Evolutionary conservation across 2,329 filamentous ascomycete species (phyloP).

Genomic region (Neoarthrinium moseri): DNA sequence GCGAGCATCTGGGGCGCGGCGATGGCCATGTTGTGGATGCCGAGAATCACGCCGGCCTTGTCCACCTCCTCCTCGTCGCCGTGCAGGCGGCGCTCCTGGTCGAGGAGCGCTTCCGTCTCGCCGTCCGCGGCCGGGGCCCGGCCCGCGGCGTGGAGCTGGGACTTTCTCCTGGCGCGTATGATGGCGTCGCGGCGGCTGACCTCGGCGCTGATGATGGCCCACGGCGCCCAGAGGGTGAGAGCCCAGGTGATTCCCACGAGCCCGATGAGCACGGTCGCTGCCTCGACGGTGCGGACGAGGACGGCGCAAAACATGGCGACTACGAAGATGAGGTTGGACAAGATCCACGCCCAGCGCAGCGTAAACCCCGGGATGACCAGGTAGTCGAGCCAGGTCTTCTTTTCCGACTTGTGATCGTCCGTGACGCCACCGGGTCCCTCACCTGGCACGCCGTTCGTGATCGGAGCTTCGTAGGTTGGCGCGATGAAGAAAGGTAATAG

Average conservation of each 20-base stretch:
- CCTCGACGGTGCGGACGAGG: constrained; percentile 68
- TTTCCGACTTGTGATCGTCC: constrained; percentile 30
- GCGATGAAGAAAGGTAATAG: constrained; percentile 83
- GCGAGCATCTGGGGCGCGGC: constrained; percentile 89
- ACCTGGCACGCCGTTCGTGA: constrained; percentile 26
- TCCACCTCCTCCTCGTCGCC: constrained; percentile 64
- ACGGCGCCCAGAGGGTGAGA: constrained; percentile 89
- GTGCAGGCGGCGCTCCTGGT: constrained; percentile 32
- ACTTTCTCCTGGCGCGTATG: constrained; percentile 37
- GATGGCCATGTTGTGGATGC: constrained; percentile 94
- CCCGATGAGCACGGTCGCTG: constrained; percentile 75
- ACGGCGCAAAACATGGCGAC: constrained; percentile 80
- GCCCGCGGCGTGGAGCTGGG: not conserved
- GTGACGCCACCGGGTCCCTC: constrained; percentile 28
- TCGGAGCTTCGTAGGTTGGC: constrained; percentile 66
- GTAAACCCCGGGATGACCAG: constrained; percentile 81
- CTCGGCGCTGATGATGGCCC: constrained; percentile 91
- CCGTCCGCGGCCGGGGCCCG: not conserved
- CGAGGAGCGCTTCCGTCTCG: constrained; percentile 23
- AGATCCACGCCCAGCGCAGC: constrained; percentile 82
- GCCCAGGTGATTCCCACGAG: constrained; percentile 91
- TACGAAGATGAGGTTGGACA: constrained; percentile 82
- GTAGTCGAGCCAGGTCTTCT: constrained; percentile 50
- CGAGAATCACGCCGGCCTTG: constrained; percentile 85
- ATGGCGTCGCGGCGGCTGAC: constrained; percentile 77